phyloP scores from a whole-genome alignment of 257 asterid genomes.

The Plantago ovata region DNA sequence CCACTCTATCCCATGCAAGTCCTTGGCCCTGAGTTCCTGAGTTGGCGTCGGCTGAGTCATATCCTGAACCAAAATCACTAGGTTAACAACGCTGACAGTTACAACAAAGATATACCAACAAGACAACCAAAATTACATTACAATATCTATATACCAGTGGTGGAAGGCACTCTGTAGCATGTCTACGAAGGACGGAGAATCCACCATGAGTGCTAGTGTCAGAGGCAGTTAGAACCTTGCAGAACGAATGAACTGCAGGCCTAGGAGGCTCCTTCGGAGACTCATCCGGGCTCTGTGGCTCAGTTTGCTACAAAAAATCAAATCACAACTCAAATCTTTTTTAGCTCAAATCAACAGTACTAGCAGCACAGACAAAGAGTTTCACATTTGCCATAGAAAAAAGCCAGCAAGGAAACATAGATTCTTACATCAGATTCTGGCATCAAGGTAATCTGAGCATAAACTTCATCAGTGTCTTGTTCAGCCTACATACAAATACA shows the following conservation, averaged over 20 bases:
- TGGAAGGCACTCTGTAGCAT: constrained; percentile 87
- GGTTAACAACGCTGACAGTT: constrained; percentile 14
- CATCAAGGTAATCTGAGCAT: constrained; percentile 81
- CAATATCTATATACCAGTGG: constrained; percentile 88
- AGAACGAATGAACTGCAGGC: constrained; percentile 67
- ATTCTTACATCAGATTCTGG: constrained; percentile 69
- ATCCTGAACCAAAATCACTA: constrained; percentile 40
- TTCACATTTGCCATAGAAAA: background rate
- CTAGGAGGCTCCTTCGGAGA: constrained; percentile 47
- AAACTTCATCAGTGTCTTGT: constrained; percentile 83
- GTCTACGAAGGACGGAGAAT: constrained; percentile 84
- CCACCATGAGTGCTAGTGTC: constrained; percentile 96
- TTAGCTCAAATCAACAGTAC: background rate
- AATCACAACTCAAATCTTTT: background rate
- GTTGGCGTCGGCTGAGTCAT: constrained; percentile 73
- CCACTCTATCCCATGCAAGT: constrained; percentile 69
- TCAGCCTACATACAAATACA: constrained; percentile 54
- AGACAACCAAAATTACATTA: too few relatives aligned
- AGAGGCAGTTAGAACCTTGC: constrained; percentile 89
- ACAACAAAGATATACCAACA: background rate
- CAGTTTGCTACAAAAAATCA: constrained; percentile 48
- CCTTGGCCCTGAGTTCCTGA: constrained; percentile 70
- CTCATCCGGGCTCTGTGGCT: constrained; percentile 46
- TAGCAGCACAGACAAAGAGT: background rate
- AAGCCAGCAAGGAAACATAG: background rate